These are phyloP conservation scores for Alopecurus myosuroides DNA, from an alignment of 176 grass and related monocot species.

Conservation along the genomic window DNA sequence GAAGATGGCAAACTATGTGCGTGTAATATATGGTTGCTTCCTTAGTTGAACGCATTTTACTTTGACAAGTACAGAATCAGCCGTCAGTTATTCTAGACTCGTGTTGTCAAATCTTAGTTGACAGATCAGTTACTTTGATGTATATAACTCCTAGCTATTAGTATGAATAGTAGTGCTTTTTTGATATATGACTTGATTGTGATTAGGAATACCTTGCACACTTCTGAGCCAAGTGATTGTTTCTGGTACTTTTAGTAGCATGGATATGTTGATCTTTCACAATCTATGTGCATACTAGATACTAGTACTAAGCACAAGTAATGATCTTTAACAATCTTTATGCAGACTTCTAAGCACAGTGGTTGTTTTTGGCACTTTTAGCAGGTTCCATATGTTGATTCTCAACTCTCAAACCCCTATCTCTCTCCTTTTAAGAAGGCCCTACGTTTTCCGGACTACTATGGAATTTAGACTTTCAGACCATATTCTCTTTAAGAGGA, in stretches of 20 bases:
- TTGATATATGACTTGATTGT: not conserved
- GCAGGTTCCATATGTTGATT: not conserved
- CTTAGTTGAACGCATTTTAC: not conserved
- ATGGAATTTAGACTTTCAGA: not conserved
- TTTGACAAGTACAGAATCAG: slow-evolving; percentile 12
- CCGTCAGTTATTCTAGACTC: slow-evolving; percentile 11
- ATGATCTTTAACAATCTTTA: not conserved
- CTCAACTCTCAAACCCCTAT: not conserved
- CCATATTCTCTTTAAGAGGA: not conserved
- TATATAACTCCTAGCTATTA: slow-evolving; percentile 2
- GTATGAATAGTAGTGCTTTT: not conserved
- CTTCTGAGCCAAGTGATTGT: not conserved
- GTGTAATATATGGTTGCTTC: not conserved
- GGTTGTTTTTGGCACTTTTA: not conserved
- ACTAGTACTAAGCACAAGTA: not conserved
- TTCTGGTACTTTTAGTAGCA: not conserved
- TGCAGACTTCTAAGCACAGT: not conserved
- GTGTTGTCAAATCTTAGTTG: not conserved
- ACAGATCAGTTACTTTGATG: slow-evolving; percentile 6
- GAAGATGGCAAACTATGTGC: not conserved
- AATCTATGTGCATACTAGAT: not conserved
- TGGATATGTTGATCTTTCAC: not conserved
- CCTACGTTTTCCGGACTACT: not conserved
- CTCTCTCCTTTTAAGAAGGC: not conserved
- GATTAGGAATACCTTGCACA: not conserved